Base-by-base conservation (phyloP, 306 rosid species). In the Myrica gale region DNA sequence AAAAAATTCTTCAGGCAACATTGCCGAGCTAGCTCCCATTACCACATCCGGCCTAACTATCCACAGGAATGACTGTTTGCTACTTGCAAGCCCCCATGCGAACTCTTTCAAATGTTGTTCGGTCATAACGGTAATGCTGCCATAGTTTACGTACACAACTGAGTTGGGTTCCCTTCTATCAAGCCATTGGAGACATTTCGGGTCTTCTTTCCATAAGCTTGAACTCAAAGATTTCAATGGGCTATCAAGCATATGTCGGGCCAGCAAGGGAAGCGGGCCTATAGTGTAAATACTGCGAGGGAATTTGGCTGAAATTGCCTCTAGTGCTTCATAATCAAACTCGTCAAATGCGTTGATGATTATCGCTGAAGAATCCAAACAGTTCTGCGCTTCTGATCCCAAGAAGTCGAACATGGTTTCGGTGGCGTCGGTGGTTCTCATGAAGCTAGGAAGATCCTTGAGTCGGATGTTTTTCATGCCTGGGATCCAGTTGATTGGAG, bases 1-100 rank as follows among this genome's bases (percentile, higher is more conserved):
- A 8, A 42, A 68, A 23, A 83, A 85, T 48, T 72, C 86, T 39
- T 68, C 55, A 0, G 86, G 37, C 3, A 85, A 77, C 45, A 71
- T n/a, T 4, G 61, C 65, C 0, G 81, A 73, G 63, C 82, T 0
- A 2, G 37, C 81, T 7, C 80, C 87, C 82, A 37, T 37, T 19
- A 78, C 81, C 48, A 85, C 71, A 72, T 85, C 89, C 3, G 82
- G 84, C 77, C 89, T 81, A n/a, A 88, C 46, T 17, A 86, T 73
- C 87, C 88, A 86, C 69, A 82, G 46, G 71, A 84, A 84, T 9
- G 83, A 78, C 20, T 72, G 78, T 21, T 81, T 76, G 61, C 85
- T 84, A 21, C 81, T 83, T 23, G 90, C 90, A 6, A 83, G 76
- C 3, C 89, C 90, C 90, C 87, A 82, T 17, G 88, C 88, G 76